A percentile compares a stretch with the other conserved stretches of the same genome.
Conservation (phyloP, 805 yeast species). For the Candida boleticola region DNA sequence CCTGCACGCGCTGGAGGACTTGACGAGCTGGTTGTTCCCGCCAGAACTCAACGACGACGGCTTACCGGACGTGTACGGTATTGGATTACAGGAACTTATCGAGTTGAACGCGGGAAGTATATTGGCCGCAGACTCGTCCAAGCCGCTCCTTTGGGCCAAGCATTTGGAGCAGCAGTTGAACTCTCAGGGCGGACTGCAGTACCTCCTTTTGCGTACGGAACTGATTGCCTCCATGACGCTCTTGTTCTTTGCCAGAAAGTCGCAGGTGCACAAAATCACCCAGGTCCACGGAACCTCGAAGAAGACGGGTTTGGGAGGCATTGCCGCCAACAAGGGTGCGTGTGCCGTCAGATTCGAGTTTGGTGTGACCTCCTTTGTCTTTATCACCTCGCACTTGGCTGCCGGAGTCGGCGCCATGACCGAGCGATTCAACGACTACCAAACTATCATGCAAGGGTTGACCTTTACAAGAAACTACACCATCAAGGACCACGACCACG, state of each 20-base stretch:
- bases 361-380: conserved; percentile 77
- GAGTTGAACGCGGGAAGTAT: conserved; percentile 92
- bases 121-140: conserved; percentile 77
- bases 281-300: conserved; percentile 93
- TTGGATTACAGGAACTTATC: conserved; percentile 92
- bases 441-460: conserved; percentile 70
- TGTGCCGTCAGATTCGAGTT: conserved; percentile 86
- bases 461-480: conserved; percentile 71
- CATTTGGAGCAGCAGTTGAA: conserved; percentile 64
- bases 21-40: conserved; percentile 83
- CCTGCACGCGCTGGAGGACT: conserved; percentile 38
- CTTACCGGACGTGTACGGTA: conserved; percentile 77
- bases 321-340: conserved; percentile 96
- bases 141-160: conserved; percentile 76
- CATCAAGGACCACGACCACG: conserved; percentile 74
- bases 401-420: conserved; percentile 82
- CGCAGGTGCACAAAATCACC: conserved; percentile 45
- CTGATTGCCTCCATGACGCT: conserved; percentile 69
- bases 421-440: conserved; percentile 85
- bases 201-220: conserved; percentile 69
- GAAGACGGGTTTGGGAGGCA: conserved; percentile 95
- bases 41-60: conserved; percentile 35
- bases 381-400: conserved; percentile 89
- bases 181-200: conserved; percentile 27
- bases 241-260: conserved; percentile 56